Base-by-base conservation (phyloP, 1,139 yeast genomes). In the Taphrina deformans region DNA sequence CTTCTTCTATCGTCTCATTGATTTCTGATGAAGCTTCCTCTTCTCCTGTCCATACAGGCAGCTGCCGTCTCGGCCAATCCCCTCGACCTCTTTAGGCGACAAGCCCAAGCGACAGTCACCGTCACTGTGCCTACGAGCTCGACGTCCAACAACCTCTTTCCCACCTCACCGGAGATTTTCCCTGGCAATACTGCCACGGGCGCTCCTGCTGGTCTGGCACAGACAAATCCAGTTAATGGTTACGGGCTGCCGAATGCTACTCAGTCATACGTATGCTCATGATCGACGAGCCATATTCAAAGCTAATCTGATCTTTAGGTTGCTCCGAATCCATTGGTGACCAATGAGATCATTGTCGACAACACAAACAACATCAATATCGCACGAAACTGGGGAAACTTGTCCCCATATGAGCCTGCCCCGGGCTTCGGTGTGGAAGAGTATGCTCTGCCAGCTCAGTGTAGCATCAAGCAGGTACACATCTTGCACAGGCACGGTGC, bases 181-280 rank as follows among this genome's bases (percentile, higher is more conserved):
- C 56, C 56, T 5, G 56, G 56, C n/a, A 33, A 52, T 16, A 52
- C 56, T 31, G 56, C 31, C 18, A 52, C 45, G 16, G 56, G 56
- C 12, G 41, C 56, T 7, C 56, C 56, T n/a, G 56, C 56, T 3
- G 45, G 29, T 33, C 45, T 52, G 23, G 56, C 56, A 6, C 56
- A 31, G 38, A 33, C 56, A 6, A 52, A 52, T 29, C 56, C 56
- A 31, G 56, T 48, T 35, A 48, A 48, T 18, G 41, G 56, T 14
- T 33, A 52, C 16, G 45, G 56, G 14, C 27, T 52, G 9, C 56
- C 56, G 35, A 48, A 48, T 23, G 52, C 52, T 26, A 48, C 52
- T 1, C 52, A 48, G 52, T 12, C 52, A 26, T 48, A 48, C 16
- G 52, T 48, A 16, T 9, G 35, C 7, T 48, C n/a, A 38, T 38